Percentiles rank a stretch among this genome's conserved stretches.
Conservation (phyloP, 495 filamentous ascomycete species). For the Staphylotrichum tortipilum region DNA sequence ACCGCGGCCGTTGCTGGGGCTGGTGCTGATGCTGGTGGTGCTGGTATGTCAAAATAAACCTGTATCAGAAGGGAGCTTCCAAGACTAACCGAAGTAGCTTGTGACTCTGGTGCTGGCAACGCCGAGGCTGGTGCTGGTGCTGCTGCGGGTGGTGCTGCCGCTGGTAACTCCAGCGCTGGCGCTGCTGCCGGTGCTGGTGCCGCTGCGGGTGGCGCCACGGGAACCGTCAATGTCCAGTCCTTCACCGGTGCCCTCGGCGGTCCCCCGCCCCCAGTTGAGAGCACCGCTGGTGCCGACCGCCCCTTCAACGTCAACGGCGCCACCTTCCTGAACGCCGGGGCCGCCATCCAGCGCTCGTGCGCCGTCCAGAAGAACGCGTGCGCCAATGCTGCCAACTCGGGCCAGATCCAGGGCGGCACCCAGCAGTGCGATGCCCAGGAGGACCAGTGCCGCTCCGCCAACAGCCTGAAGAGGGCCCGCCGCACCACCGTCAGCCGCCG, state of each 20-base stretch:
- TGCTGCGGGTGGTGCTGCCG: conserved; percentile 1
- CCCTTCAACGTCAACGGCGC: conserved; percentile 49
- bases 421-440: conserved; percentile 44
- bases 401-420: conserved; percentile 30
- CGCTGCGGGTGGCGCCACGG: conserved; percentile 12
- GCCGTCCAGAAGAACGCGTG: conserved; percentile 50
- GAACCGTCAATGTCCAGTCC: conserved; percentile 42
- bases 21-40: conserved; percentile 14
- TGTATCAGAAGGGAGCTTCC: not conserved
- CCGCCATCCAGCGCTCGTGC: conserved; percentile 46
- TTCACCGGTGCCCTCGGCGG: conserved; percentile 51
- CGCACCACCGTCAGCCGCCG: conserved; percentile 19
- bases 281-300: conserved; percentile 32
- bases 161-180: too few species aligned
- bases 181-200: conserved; percentile 21
- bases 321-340: conserved; percentile 43
- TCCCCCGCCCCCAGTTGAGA: conserved; percentile 40
- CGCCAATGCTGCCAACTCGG: conserved; percentile 47
- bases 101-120: too few species aligned
- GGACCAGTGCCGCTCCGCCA: conserved; percentile 33
- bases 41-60: not conserved
- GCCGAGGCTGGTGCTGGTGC: conserved; percentile 27
- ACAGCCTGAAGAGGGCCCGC: conserved; percentile 13
- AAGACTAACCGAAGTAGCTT: too few species aligned
- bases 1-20: conserved; percentile 38